phyloP scores from a whole-genome alignment of 2,329 filamentous ascomycete genomes.

The Penicillium sp. region DNA sequence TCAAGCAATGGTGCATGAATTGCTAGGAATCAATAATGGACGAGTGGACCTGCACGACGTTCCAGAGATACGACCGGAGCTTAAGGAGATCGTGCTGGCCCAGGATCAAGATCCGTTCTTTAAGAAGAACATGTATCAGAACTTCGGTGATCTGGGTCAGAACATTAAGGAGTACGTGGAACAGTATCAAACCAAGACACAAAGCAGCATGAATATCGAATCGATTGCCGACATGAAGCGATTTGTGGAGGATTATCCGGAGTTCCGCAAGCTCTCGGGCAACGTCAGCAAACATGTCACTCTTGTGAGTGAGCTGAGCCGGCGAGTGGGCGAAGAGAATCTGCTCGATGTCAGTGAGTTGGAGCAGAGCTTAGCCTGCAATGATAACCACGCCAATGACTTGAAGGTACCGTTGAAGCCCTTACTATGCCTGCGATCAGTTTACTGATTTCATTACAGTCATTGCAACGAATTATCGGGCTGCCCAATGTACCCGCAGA shows the following conservation, averaged over 20 bases:
- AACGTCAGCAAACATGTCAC: slow-evolving; percentile 99
- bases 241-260: slow-evolving; percentile 97
- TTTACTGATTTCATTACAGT: slow-evolving; percentile 45
- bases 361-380: slow-evolving; percentile 94
- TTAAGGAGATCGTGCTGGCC: slow-evolving; percentile 90
- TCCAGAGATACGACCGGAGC: slow-evolving; percentile 75
- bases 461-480: slow-evolving; percentile 79
- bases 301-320: slow-evolving; percentile 85
- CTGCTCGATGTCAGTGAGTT: slow-evolving; percentile 95
- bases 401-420: slow-evolving; percentile 61
- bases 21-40: slow-evolving; percentile 92
- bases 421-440: not conserved
- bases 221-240: slow-evolving; percentile 98
- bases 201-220: slow-evolving; percentile 91
- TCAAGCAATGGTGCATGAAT: slow-evolving; percentile 98
- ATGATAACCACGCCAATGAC: slow-evolving; percentile 87
- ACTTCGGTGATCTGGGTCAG: slow-evolving; percentile 90
- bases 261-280: slow-evolving; percentile 92
- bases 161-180: slow-evolving; percentile 99
- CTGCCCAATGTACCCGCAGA: slow-evolving; percentile 69
- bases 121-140: slow-evolving; percentile 98
- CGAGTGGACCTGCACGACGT: slow-evolving; percentile 81
- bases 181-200: slow-evolving; percentile 96
- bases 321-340: slow-evolving; percentile 77
- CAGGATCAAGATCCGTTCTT: slow-evolving; percentile 99